Conservation (phyloP, 352 stramenopile genomes). For the Halophytophthora batemanensis region DNA sequence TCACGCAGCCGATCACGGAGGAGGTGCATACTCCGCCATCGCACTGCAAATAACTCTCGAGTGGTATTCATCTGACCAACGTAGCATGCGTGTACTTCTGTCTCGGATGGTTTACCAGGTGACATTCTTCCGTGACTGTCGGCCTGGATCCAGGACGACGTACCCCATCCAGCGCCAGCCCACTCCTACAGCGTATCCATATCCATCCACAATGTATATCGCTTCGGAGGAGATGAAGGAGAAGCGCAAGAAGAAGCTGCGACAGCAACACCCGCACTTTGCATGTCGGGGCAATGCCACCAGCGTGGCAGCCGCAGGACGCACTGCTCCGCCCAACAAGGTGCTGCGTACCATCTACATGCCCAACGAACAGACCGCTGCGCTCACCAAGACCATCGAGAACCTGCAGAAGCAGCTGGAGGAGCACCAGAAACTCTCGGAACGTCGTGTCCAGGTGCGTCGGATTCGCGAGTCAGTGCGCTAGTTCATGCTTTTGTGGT, state of each 20-base stretch:
- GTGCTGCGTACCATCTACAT: conserved; percentile 79
- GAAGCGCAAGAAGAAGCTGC: conserved; percentile 16
- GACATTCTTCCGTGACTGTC: conserved; percentile 74
- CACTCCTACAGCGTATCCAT: conserved; percentile 44
- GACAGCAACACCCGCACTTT: conserved; percentile 18
- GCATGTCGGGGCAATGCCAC: conserved; percentile 12
- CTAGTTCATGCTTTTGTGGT: too few relatives aligned
- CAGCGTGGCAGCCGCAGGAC: conserved; percentile 14
- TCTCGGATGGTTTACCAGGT: conserved; percentile 25
- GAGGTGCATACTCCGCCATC: conserved; percentile 36
- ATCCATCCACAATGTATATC: conserved; percentile 78
- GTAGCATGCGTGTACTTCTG: neutral
- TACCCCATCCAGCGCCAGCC: conserved; percentile 37
- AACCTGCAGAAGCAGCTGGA: conserved; percentile 62
- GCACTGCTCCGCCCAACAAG: conserved; percentile 22
- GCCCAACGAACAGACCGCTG: conserved; percentile 62
- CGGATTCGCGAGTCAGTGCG: too few relatives aligned
- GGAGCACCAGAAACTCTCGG: conserved; percentile 45
- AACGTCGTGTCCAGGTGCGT: conserved; percentile 58
- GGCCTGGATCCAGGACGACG: conserved; percentile 43
- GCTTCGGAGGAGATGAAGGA: conserved; percentile 45
- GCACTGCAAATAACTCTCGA: neutral
- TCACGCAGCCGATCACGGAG: conserved; percentile 81
- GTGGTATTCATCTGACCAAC: neutral
- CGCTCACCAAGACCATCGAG: conserved; percentile 46